A percentile compares a stretch with the other conserved stretches of the same genome.
These are phyloP conservation scores for Escovopsis sp. DNA, from an alignment of 2,329 filamentous ascomycete species.

Conservation along the genomic window DNA sequence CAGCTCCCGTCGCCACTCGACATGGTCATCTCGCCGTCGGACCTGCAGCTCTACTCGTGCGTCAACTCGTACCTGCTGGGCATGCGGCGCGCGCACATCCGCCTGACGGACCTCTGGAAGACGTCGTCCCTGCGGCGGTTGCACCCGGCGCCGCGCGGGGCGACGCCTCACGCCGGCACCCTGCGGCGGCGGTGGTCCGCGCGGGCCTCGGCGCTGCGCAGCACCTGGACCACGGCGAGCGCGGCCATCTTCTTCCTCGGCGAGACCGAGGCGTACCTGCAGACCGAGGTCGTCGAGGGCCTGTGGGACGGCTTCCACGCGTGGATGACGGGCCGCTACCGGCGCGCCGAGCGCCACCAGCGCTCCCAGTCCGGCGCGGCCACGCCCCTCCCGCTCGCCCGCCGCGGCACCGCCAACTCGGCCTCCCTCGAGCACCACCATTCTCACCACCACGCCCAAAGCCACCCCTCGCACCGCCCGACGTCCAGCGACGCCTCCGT, in stretches of 20 bases:
- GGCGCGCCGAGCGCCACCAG: constrained; percentile 12
- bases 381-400: constrained; percentile 3
- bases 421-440: too few relatives aligned
- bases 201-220: constrained; percentile 56
- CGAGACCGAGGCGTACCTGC: constrained; percentile 76
- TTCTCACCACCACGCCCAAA: too few relatives aligned
- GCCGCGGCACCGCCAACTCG: too few relatives aligned
- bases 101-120: constrained; percentile 76
- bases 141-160: constrained; percentile 53
- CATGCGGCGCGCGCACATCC: constrained; percentile 72
- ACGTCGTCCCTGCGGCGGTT: constrained; percentile 63
- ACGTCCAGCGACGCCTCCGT: constrained; percentile 2
- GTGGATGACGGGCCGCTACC: constrained; percentile 48
- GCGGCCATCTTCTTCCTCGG: constrained; percentile 80
- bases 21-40: constrained; percentile 64
- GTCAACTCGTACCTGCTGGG: constrained; percentile 80
- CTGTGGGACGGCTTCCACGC: constrained; percentile 66
- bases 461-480: not conserved
- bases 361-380: constrained; percentile 8
- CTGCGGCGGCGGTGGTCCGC: constrained; percentile 49
- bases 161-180: constrained; percentile 43
- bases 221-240: constrained; percentile 79
- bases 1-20: constrained; percentile 69
- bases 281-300: constrained; percentile 72
- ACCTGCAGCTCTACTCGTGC: constrained; percentile 67